Evolutionary conservation across 805 yeast species (phyloP), one percentile per base, ranked within the genome.

Genomic region (Lipomyces spencermartinsiae): DNA sequence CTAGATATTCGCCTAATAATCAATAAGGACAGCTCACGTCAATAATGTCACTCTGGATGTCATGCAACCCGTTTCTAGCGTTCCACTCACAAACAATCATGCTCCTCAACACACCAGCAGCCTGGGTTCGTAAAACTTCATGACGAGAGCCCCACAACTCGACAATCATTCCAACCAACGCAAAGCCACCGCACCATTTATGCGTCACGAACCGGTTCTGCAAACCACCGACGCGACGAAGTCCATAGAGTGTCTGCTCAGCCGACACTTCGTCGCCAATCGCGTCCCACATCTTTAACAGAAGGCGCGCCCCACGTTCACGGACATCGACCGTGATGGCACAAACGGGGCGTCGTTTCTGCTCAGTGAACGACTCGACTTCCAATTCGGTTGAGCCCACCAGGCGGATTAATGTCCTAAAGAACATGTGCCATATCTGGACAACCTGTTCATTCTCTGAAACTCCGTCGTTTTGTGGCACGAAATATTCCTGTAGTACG

Each of bases 341-440:
- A 78, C 80, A 81, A 68, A 93, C 86, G 0, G 93, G 93, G 70
- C 86, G 86, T 76, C 89, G 84, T 55, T 96, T 92, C 63, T 90
- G 87, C 55, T 86, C 89, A 1, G 92, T 84, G 65, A 91, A 80
- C 71, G 88, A 90, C 73, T 90, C 91, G 62, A 88, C 79, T 0
- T 92, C 83, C 4, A 90, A 85, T 0, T 93, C 89, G 73, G 86
- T 87, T n/a, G 89, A 83, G 5, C 88, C 85, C 1, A 89, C 87
- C 69, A 90, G 79, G 64, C 84, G 83, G 34, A 90, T 79, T 19
- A 88, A 77, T 14, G 62, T 54, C 22, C 37, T 54, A 56, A 70
- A 70, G 58, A 88, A 78, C 51, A 19, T 35, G 33, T 35, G 37
- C 73, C 73, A 70, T 16, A 69, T 43, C 5, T 37, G n/a, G 19